These are phyloP conservation scores for Alternaria conjuncta DNA, from an alignment of 2,329 filamentous ascomycete genomes.

Conservation along the genomic window DNA sequence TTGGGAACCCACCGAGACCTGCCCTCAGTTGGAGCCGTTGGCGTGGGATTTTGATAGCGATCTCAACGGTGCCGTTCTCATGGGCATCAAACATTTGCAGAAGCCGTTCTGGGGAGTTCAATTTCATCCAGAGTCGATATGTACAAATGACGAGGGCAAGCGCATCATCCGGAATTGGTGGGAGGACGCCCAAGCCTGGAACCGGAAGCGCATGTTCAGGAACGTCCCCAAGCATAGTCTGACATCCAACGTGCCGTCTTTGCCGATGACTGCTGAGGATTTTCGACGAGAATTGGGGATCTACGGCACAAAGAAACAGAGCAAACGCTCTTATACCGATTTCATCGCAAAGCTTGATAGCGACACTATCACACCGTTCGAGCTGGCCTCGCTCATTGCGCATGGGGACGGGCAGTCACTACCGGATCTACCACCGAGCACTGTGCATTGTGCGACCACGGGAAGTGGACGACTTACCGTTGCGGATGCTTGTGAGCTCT, in stretches of 20 bases:
- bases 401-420: constrained; percentile 32
- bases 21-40: constrained; percentile 51
- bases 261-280: constrained; percentile 26
- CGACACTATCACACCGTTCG: constrained; percentile 23
- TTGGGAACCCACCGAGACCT: constrained; percentile 48
- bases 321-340: constrained; percentile 7
- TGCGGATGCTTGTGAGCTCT: constrained; percentile 44
- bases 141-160: constrained; percentile 72
- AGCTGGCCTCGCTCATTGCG: constrained; percentile 36
- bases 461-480: constrained; percentile 46
- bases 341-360: constrained; percentile 14
- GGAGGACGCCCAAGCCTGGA: constrained; percentile 65
- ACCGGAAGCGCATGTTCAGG: constrained; percentile 23
- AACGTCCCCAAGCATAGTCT: constrained; percentile 13
- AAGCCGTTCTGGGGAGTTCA: constrained; percentile 87
- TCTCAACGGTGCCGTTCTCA: constrained; percentile 67
- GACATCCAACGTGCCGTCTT: constrained; percentile 15
- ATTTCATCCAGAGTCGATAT: constrained; percentile 89
- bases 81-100: constrained; percentile 72
- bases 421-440: constrained; percentile 33
- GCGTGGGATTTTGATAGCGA: constrained; percentile 56
- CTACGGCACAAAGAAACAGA: constrained; percentile 12
- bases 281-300: constrained; percentile 26
- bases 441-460: constrained; percentile 42
- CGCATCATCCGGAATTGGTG: constrained; percentile 79